A percentile compares a stretch with the other conserved stretches of the same genome.
Evolutionary conservation across 208 protist genomes (phyloP).

Genomic region (Leishmania arabica): DNA sequence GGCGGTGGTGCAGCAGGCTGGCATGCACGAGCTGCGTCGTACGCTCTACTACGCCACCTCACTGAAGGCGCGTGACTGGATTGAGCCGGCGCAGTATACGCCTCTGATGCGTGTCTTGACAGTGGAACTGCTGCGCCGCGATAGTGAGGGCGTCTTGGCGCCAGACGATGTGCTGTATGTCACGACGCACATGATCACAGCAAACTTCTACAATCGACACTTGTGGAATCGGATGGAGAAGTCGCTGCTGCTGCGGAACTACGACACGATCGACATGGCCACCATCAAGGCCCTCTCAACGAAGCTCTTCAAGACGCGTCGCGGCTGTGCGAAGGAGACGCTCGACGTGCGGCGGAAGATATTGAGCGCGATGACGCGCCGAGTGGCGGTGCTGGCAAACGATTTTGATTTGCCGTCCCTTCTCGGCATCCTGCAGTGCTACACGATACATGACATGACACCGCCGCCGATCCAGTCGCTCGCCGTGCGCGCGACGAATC

Average conservation of each 20-base stretch:
- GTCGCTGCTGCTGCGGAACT: constrained; percentile 54
- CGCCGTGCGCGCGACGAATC: constrained; percentile 83
- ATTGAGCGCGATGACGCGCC: constrained; percentile 69
- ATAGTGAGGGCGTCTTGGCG: constrained; percentile 82
- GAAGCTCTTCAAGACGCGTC: constrained; percentile 86
- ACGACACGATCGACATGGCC: constrained; percentile 76
- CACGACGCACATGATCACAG: constrained; percentile 76
- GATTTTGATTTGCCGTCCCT: constrained; percentile 89
- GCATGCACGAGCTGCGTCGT: constrained; percentile 89
- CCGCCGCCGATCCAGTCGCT: constrained; percentile 74
- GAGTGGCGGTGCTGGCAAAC: constrained; percentile 81
- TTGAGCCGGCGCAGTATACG: constrained; percentile 64
- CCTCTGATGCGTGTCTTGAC: constrained; percentile 81
- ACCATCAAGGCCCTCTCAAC: constrained; percentile 89
- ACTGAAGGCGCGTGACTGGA: constrained; percentile 69
- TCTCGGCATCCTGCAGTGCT: constrained; percentile 89
- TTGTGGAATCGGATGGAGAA: constrained; percentile 89
- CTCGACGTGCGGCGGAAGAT: constrained; percentile 86
- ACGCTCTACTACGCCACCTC: constrained; percentile 87
- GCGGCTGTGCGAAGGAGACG: constrained; percentile 80
- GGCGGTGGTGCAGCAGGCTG: constrained; percentile 73
- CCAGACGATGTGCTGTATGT: constrained; percentile 89
- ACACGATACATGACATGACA: constrained; percentile 86
- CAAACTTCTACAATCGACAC: constrained; percentile 91
- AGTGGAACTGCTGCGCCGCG: constrained; percentile 80